phyloP scores from a whole-genome alignment of 148 eudicot genomes.

The Camellia japonica region DNA sequence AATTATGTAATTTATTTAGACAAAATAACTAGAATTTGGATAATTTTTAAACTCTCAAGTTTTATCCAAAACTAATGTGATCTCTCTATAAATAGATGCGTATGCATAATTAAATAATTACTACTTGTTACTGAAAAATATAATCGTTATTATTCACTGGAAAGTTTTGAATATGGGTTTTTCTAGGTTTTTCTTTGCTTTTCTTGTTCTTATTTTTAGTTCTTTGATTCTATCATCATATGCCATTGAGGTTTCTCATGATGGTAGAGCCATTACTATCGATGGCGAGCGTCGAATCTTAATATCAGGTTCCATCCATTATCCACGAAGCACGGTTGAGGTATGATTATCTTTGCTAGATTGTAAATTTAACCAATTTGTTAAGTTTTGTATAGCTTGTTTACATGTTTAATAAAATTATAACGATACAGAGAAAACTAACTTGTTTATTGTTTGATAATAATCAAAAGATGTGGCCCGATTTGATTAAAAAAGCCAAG shows the following conservation, averaged over 20 bases:
- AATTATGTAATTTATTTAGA: too few relatives aligned
- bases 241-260: constrained; percentile 39
- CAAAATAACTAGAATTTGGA: too few relatives aligned
- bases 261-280: constrained; percentile 47
- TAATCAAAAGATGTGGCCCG: constrained; percentile 66
- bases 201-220: constrained; percentile 18
- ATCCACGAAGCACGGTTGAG: constrained; percentile 58
- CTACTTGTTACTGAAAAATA: too few relatives aligned
- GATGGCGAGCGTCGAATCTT: constrained; percentile 47
- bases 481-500: constrained; percentile 52
- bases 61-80: too few relatives aligned
- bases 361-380: background rate
- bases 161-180: background rate
- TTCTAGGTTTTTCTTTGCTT: constrained; percentile 13
- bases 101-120: too few relatives aligned
- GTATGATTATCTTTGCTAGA: constrained; percentile 8
- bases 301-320: constrained; percentile 56
- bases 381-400: too few relatives aligned
- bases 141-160: too few relatives aligned
- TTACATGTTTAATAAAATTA: too few relatives aligned
- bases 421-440: background rate
- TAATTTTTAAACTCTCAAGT: too few relatives aligned
- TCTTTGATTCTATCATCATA: constrained; percentile 9
- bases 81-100: too few relatives aligned
- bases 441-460: background rate